These are phyloP conservation scores for Trichoderma semiorbis DNA, from an alignment of 2,329 filamentous ascomycete genomes.

Conservation along the genomic window DNA sequence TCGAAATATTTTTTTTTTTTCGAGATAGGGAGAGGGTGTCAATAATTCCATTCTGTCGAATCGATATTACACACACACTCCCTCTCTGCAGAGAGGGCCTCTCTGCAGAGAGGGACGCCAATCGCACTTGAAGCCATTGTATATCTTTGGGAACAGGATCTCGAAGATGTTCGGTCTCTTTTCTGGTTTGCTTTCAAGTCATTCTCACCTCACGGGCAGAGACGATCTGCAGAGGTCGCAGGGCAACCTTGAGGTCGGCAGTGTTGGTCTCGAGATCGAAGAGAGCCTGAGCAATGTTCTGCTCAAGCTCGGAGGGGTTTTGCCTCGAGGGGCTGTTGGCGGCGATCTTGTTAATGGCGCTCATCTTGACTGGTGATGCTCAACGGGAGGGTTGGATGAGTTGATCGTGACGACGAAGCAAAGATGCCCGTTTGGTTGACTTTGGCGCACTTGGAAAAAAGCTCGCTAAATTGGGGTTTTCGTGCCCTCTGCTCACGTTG, in stretches of 20 bases:
- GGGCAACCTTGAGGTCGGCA: slow-evolving; percentile 90
- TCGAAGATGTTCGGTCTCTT: slow-evolving; percentile 27
- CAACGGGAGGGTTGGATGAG: slow-evolving; percentile 31
- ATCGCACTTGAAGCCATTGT: slow-evolving; percentile 32
- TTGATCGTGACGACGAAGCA: slow-evolving; percentile 25
- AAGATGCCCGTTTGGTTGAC: not conserved
- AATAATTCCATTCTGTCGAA: slow-evolving; percentile 25
- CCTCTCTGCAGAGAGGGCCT: slow-evolving; percentile 20
- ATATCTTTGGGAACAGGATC: slow-evolving; percentile 44
- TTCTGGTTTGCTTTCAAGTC: slow-evolving; percentile 23
- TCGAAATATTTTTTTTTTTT: not conserved
- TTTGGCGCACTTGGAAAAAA: slow-evolving; percentile 13
- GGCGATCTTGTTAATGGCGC: slow-evolving; percentile 92
- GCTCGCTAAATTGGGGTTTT: slow-evolving; percentile 42
- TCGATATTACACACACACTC: slow-evolving; percentile 18
- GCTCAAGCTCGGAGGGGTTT: slow-evolving; percentile 97
- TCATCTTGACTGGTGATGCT: slow-evolving; percentile 55
- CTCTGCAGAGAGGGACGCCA: slow-evolving; percentile 23
- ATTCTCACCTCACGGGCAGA: slow-evolving; percentile 97
- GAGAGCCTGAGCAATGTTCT: slow-evolving; percentile 92
- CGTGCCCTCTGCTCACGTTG: slow-evolving; percentile 32
- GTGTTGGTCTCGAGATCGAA: slow-evolving; percentile 99
- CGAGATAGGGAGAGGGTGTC: slow-evolving; percentile 4
- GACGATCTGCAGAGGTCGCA: slow-evolving; percentile 97
- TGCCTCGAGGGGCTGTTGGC: slow-evolving; percentile 93